These are phyloP conservation scores for Aquilaria sinensis DNA, from an alignment of 345 rosid species.

Conservation along the genomic window DNA sequence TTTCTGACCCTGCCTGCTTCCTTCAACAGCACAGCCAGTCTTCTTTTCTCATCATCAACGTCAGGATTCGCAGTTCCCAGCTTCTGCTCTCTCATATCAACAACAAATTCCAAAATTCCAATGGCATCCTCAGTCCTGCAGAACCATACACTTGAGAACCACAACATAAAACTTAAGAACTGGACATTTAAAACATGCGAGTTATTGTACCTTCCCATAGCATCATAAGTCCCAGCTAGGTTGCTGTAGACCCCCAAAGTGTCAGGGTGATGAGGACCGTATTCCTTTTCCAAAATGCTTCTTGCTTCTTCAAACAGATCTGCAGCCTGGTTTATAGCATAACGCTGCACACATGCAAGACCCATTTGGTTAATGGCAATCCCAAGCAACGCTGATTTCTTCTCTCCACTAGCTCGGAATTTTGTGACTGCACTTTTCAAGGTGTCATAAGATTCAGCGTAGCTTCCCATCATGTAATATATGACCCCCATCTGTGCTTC, in stretches of 20 bases:
- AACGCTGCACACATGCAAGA: constrained; percentile 69
- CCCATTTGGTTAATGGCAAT: constrained; percentile 92
- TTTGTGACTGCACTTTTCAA: constrained; percentile 60
- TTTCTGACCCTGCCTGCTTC: constrained; percentile 80
- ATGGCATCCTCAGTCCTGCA: constrained; percentile 89
- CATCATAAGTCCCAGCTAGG: constrained; percentile 95
- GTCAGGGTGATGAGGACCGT: constrained; percentile 89
- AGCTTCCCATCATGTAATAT: constrained; percentile 78
- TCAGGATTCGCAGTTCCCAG: constrained; percentile 97
- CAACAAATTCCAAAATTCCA: constrained; percentile 71
- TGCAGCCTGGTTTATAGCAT: constrained; percentile 76
- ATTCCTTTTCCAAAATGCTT: constrained; percentile 70
- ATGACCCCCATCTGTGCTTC: constrained; percentile 95
- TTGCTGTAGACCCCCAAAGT: constrained; percentile 90
- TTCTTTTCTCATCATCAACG: constrained; percentile 70
- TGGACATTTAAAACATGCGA: too few relatives aligned
- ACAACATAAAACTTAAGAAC: background rate
- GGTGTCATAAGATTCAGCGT: constrained; percentile 54
- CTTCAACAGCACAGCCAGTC: constrained; percentile 70
- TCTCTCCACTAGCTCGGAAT: constrained; percentile 77
- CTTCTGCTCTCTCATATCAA: constrained; percentile 91
- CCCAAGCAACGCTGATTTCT: constrained; percentile 69
- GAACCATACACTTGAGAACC: constrained; percentile 10
- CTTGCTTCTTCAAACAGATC: constrained; percentile 89
- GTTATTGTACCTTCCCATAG: constrained; percentile 78